Evolutionary conservation across 345 rosid genomes (phyloP).

Genomic region (Cardamine occulta): DNA sequence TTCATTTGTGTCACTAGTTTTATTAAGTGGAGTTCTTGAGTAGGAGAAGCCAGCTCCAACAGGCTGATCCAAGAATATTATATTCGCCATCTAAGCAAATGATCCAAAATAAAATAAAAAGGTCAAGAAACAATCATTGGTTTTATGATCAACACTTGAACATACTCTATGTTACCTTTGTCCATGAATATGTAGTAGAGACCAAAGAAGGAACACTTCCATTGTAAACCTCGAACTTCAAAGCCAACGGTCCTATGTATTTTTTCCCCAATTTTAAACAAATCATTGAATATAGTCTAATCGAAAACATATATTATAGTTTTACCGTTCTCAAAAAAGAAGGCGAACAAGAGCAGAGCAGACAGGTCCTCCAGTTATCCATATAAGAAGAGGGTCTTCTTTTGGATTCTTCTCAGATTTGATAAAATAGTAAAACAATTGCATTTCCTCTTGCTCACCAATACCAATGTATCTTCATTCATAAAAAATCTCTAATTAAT

Average conservation of each 20-base stretch:
- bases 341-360: slow-evolving; percentile 42
- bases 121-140: neutral
- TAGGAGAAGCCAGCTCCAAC: slow-evolving; percentile 79
- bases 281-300: slow-evolving; percentile 9
- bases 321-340: slow-evolving; percentile 36
- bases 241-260: slow-evolving; percentile 53
- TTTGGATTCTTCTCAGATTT: slow-evolving; percentile 45
- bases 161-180: slow-evolving; percentile 56
- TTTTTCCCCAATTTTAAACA: neutral
- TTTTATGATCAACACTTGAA: slow-evolving; percentile 42
- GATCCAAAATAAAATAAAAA: slow-evolving; percentile 25
- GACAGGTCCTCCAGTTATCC: slow-evolving; percentile 52
- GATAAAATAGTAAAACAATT: slow-evolving; percentile 43
- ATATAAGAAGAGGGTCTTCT: slow-evolving; percentile 45
- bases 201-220: slow-evolving; percentile 62
- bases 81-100: slow-evolving; percentile 59
- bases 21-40: slow-evolving; percentile 43
- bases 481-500: neutral
- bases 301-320: neutral
- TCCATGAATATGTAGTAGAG: slow-evolving; percentile 65
- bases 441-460: slow-evolving; percentile 32
- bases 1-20: slow-evolving; percentile 51
- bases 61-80: slow-evolving; percentile 70
- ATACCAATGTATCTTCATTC: slow-evolving; percentile 40
- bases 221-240: slow-evolving; percentile 51